Evolutionary conservation across 2,329 filamentous ascomycete species (phyloP), one percentile per base, ranked within the genome.

Genomic region (Talaromyces rugulosus): DNA sequence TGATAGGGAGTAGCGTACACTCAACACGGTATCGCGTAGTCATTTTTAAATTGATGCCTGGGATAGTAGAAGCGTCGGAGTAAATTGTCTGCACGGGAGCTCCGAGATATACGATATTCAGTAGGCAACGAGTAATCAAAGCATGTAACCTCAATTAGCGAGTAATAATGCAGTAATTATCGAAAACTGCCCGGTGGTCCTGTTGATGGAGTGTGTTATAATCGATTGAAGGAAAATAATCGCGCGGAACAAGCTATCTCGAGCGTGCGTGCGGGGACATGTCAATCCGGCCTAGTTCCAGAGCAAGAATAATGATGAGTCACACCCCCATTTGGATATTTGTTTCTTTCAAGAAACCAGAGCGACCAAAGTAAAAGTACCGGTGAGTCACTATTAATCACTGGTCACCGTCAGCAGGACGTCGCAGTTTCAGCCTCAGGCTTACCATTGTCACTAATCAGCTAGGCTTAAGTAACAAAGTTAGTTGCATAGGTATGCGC

Each of bases 21-120:
- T 92, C 89, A 66, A 92, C 89, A 64, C 80, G 75, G 65, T 81
- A 82, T 53, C 79, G 72, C 50, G 79, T 81, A 1, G 79, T 81
- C 80, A 81, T 80, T 11, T 23, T 53, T 53, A 31, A 28, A 51
- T 53, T 14, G 50, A 53, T 53, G 50, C 50, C 50, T 53, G 50
- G 50, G 50, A 31, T 31, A 30, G 50, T 31, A 30, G 50, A 8
- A 31, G 27, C 12, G 12, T 53, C 27, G 27, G 50, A 31, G 8
- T 31, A 3, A 31, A 53, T 30, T 31, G 50, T 53, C n/a, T 27
- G 14, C 11, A 33, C 6, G 16, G 30, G 28, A 53, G 18, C 27
- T 53, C 50, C 50, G 50, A 53, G 27, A 18, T 31, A 16, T 30
- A 52, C 50, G 42, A n/a, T 8, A 6, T 11, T 23, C 11, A 23